Evolutionary conservation across 495 filamentous ascomycete species (phyloP), one percentile per base, ranked within the genome.

Genomic region (Echria macrotheca): DNA sequence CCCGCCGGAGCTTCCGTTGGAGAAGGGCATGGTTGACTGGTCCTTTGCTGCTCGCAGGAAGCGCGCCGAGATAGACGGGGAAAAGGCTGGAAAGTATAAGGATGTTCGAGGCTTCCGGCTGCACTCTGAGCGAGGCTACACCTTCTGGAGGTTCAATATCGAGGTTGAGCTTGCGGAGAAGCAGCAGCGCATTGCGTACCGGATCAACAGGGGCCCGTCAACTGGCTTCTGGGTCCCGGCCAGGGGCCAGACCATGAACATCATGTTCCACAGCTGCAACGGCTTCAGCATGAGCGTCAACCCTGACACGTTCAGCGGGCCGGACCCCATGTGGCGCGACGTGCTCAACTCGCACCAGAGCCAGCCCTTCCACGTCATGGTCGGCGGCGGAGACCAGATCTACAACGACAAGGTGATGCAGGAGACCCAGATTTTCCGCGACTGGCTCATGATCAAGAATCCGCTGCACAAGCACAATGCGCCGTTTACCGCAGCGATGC

Each of bases 211-310:
- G 51, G 93, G 90, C 4, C 90, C 91, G 5, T 83, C 89, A 11
- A 78, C 91, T 21, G 86, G 83, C 8, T 98, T 98, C 67, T 98
- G 93, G 93, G 89, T 98, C 1, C 93, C 93, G 8, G 87, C 85
- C 43, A 76, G 73, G 42, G 86, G 82, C 18, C 78, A 96, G 67
- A 78, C 85, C 6, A 97, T 98, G 94, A 95, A 97, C 69, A 87
- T 95, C 57, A 95, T 96, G 89, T 97, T 95, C 69, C 79, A 97
- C 73, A 91, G 83, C 62, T 95, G 94, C 74, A 98, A 98, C 65
- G 93, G 94, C 32, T 97, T 98, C 70, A 89, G 86, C 54, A 61
- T 86, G 45, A 85, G 78, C 54, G 87, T 87, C 42, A 80, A 96
- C 49, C 65, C 90, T 0, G 70, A 90, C 58, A 69, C 78, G 37